Base-by-base conservation (phyloP, 495 filamentous ascomycete species). In the Thozetella sp. region DNA sequence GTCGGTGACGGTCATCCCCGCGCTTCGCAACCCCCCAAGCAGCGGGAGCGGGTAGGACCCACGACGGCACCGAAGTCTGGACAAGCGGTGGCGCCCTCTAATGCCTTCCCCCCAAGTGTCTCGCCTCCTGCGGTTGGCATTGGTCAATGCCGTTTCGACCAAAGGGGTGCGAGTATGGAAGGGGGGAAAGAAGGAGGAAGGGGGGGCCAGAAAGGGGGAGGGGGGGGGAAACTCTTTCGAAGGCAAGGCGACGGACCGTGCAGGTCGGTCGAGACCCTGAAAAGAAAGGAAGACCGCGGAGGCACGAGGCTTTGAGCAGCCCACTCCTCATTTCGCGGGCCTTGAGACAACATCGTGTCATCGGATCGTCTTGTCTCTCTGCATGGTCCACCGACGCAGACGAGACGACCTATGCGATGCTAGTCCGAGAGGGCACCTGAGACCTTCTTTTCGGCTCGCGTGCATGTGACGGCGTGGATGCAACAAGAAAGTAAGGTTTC, bases 21-120 rank as follows among this genome's bases (percentile, higher is more conserved):
- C n/a, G n/a, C n/a, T n/a, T 48, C 43, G 11, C 30, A 37, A 37
- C 30, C 17, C 43, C n/a, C n/a, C n/a, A n/a, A n/a, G n/a, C 43
- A 48, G 20, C 43, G 43, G 43, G 43, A 9, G 43, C 43, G 43
- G 43, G 43, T n/a, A 48, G 43, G n/a, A n/a, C 11, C 43, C 4
- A 48, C 43, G 43, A 48, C 43, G 43, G 43, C n/a, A 20, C 43
- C 43, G 10, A n/a, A 48, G 43, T 48, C 43, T 48, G 43, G 43
- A 48, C 43, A 15, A n/a, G 43, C 43, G 43, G 43, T 48, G 43
- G 43, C 43, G 43, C n/a, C 43, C 43, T 20, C 43, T 48, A 48
- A 9, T 48, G 43, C 43, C 30, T n/a, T n/a, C n/a, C n/a, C n/a
- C n/a, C 43, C 11, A 10, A 48, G 9, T 13, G 43, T 48, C 43